Evolutionary conservation across 169 alveolate genomes (phyloP).

Genomic region (Plasmodium cynomolgi): DNA sequence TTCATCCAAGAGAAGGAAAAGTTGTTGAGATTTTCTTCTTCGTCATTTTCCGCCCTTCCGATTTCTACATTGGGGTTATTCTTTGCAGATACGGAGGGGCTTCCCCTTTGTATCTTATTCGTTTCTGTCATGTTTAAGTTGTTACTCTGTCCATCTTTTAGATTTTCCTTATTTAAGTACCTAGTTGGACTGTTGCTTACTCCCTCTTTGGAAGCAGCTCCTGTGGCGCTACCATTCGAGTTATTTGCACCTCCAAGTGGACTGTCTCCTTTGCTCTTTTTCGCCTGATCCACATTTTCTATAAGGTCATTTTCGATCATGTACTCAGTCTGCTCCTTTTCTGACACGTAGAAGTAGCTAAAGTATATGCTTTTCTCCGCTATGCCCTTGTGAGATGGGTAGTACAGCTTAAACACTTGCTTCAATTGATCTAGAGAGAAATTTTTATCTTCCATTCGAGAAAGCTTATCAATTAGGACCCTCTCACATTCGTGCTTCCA

Average conservation of each 20-base stretch:
- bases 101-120: not conserved
- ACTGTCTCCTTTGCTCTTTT: not conserved
- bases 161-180: not conserved
- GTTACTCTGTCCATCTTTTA: not conserved
- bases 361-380: constrained; percentile 66
- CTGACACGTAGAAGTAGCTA: constrained; percentile 74
- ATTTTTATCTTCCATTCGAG: constrained; percentile 91
- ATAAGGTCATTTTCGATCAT: constrained; percentile 74
- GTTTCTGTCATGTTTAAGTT: not conserved
- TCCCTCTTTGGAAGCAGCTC: not conserved
- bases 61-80: constrained; percentile 1
- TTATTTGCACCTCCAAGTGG: not conserved
- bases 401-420: constrained; percentile 48
- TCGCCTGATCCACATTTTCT: constrained; percentile 23
- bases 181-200: not conserved
- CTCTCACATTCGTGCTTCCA: constrained; percentile 98
- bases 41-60: not conserved
- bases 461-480: constrained; percentile 96
- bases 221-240: not conserved
- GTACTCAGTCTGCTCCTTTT: constrained; percentile 55
- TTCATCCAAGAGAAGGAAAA: constrained; percentile 73
- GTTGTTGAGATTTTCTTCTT: constrained; percentile 25
- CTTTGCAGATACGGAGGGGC: not conserved
- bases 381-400: constrained; percentile 36
- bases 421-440: constrained; percentile 73